A percentile compares a stretch with the other conserved stretches of the same genome.
Conservation (phyloP, 2,329 filamentous ascomycete species). For the Cladosporium sp. region DNA sequence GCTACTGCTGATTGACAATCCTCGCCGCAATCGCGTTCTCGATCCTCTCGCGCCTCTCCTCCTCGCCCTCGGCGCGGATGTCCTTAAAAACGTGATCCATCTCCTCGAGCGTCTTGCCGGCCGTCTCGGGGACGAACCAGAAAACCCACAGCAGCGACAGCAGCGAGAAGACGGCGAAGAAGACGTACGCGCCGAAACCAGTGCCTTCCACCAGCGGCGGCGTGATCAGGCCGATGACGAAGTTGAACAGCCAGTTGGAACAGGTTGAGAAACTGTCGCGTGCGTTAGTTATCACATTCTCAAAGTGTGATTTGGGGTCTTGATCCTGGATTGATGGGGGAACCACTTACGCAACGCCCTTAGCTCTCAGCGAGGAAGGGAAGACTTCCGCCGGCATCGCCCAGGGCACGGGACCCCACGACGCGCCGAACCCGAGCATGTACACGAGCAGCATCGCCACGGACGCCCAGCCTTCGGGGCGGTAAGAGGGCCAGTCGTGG, state of each 20-base stretch:
- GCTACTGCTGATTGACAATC: neutral
- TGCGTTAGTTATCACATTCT: neutral
- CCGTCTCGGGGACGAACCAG: conserved; percentile 50
- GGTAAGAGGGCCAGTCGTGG: conserved; percentile 40
- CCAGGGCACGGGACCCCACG: conserved; percentile 15
- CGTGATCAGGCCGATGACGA: conserved; percentile 46
- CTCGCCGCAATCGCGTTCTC: conserved; percentile 21
- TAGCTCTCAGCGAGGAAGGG: conserved; percentile 55
- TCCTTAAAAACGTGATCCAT: conserved; percentile 30
- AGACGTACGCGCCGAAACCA: conserved; percentile 55
- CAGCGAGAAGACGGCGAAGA: conserved; percentile 55
- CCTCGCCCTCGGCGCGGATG: conserved; percentile 20
- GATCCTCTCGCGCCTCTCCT: conserved; percentile 23
- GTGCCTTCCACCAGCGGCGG: conserved; percentile 44
- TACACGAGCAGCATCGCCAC: conserved; percentile 28
- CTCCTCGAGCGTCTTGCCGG: conserved; percentile 13
- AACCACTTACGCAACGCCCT: conserved; percentile 52
- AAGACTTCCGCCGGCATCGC: conserved; percentile 43
- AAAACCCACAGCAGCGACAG: conserved; percentile 50
- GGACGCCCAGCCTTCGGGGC: conserved; percentile 41
- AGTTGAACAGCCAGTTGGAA: conserved; percentile 62
- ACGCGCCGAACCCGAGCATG: conserved; percentile 43
- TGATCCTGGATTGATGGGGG: neutral
- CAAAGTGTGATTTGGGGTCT: neutral
- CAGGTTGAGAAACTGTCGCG: conserved; percentile 49